Evolutionary conservation across 495 filamentous ascomycete genomes (phyloP), one percentile per base, ranked within the genome.

Genomic region (Daldinia caldariorum): DNA sequence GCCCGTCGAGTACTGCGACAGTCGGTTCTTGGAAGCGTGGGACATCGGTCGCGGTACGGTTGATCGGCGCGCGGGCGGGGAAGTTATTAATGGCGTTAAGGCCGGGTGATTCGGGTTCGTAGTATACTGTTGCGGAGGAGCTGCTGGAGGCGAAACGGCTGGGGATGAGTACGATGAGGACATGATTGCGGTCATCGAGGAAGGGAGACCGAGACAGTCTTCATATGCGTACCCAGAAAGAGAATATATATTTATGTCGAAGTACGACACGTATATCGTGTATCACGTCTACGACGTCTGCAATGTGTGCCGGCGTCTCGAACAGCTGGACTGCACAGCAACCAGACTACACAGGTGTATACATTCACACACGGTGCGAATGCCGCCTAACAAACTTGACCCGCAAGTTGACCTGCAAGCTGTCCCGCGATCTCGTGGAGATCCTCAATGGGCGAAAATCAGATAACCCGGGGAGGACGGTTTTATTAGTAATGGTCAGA

Each of bases 1-100:
- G 83, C 89, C 93, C 73, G 91, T 85, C 68, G 88, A 89, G 76
- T 89, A 87, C 68, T 88, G 84, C 63, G 87, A 88, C 67, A 87
- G 72, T 67, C 93, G 88, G 65, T 90, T 90, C 76, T 88, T 93
- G 34, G 85, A 85, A 64, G 88, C 89, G 79, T 87, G 87, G 58
- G 91, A 90, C 69, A 88, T 88, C 59, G 89, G 89, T 63, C 90
- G 86, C 72, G 88, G 87, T 56, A 87, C 77, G 50, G 82, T 85
- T 58, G 86, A 84, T 69, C 86, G 83, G 71, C 85, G 88, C 45
- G 78, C 62, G 22, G 87, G 84, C 39, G 82, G 78, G 55, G 85
- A 83, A 29, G 90, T 91, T 66, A 90, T 88, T 53, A 91, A 79
- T 14, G 89, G 87, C 38, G 90, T 83, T 66, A 91, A 80, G 58